These are phyloP conservation scores for Ganoderma multipileum DNA, from an alignment of 1,284 basidiomycete genomes.

Conservation along the genomic window DNA sequence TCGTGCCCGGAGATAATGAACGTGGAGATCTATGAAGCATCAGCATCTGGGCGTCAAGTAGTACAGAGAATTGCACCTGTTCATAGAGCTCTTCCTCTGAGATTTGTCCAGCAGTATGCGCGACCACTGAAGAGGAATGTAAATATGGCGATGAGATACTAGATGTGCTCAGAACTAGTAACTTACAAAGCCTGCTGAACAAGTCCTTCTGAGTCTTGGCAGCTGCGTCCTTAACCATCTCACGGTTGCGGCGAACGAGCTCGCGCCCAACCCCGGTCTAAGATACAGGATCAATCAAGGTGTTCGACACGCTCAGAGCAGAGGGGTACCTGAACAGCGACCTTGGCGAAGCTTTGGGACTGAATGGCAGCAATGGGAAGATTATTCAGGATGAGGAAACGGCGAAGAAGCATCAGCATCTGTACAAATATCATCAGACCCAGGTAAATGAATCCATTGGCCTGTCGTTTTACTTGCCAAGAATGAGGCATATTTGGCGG, in stretches of 20 bases:
- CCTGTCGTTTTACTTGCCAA: neutral
- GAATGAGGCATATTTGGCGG: neutral
- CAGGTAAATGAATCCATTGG: neutral
- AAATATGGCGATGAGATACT: neutral
- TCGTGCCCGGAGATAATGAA: conserved; percentile 38
- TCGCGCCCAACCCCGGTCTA: conserved; percentile 16
- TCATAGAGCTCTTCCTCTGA: conserved; percentile 22
- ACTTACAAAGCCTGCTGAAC: conserved; percentile 12
- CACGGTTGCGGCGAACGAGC: conserved; percentile 11
- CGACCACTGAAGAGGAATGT: conserved; percentile 5
- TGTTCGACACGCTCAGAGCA: neutral
- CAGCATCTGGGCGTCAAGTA: no score
- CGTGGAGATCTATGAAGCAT: conserved; percentile 12
- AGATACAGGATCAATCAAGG: neutral
- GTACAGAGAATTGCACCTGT: conserved; percentile 8
- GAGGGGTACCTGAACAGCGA: conserved; percentile 28
- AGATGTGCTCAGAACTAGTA: accelerated
- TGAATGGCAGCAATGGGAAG: conserved; percentile 34
- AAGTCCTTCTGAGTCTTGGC: conserved; percentile 10
- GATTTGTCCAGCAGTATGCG: conserved; percentile 4
- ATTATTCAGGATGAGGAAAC: conserved; percentile 37
- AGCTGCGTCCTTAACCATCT: neutral
- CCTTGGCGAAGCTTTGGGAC: conserved; percentile 36
- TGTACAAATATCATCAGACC: neutral
- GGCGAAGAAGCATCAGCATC: conserved; percentile 35